Evolutionary conservation across 805 yeast genomes (phyloP).

Genomic region (Starmerella powellii): DNA sequence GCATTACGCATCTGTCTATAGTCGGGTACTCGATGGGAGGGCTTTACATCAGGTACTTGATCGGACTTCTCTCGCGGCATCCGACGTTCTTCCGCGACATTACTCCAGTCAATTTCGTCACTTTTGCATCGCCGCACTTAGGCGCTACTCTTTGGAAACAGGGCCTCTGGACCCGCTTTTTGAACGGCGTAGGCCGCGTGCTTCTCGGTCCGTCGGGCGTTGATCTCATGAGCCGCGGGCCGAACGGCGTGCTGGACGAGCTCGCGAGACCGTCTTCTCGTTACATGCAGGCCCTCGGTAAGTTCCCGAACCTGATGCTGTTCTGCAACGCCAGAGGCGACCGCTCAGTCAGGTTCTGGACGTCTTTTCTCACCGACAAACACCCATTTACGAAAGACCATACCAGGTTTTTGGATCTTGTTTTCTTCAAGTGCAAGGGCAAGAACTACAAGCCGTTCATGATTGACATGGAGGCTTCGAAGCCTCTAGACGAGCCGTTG

Average conservation of each 20-base stretch:
- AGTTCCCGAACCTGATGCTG: constrained; percentile 45
- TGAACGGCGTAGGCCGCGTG: constrained; percentile 44
- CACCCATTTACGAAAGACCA: constrained; percentile 44
- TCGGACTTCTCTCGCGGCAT: constrained; percentile 47
- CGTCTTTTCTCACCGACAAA: constrained; percentile 60
- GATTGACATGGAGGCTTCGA: constrained; percentile 5
- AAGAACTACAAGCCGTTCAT: constrained; percentile 3
- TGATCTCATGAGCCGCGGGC: constrained; percentile 43
- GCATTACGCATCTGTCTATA: constrained; percentile 55
- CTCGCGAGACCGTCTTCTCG: constrained; percentile 39
- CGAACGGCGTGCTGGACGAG: constrained; percentile 37
- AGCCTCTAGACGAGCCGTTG: not conserved
- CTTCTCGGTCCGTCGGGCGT: constrained; percentile 56
- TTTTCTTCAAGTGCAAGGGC: constrained; percentile 5
- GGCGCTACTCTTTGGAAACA: constrained; percentile 13
- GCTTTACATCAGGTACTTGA: constrained; percentile 56
- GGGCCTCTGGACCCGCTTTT: constrained; percentile 28
- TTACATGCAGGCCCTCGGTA: constrained; percentile 43
- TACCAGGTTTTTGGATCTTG: not conserved
- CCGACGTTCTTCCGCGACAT: constrained; percentile 43
- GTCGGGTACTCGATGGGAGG: constrained; percentile 89
- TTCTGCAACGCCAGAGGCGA: constrained; percentile 73
- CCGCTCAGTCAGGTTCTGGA: constrained; percentile 75
- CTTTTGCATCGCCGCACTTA: constrained; percentile 71
- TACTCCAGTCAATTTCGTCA: constrained; percentile 48